phyloP scores from a whole-genome alignment of 306 rosid genomes.

The Medicago ruthenica region DNA sequence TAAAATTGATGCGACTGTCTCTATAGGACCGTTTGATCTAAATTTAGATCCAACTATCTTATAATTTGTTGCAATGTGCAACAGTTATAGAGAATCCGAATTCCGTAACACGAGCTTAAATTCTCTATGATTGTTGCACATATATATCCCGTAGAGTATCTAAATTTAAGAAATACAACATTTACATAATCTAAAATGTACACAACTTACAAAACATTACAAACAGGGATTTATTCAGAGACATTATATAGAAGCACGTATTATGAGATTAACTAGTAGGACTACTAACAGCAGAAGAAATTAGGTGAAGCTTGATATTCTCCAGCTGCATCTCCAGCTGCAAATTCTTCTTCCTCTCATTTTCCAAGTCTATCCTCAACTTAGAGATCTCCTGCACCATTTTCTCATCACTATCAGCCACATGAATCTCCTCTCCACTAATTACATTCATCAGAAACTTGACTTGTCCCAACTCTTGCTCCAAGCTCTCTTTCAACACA shows the following conservation, averaged over 20 bases:
- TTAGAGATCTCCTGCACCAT: slow-evolving; percentile 40
- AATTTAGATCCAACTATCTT: background rate
- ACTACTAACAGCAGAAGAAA: slow-evolving; percentile 1
- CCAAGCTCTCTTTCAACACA: slow-evolving; percentile 52
- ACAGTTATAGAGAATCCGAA: background rate
- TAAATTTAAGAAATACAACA: slow-evolving; percentile 1
- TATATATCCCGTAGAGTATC: background rate
- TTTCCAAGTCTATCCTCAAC: slow-evolving; percentile 41
- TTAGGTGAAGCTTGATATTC: slow-evolving; percentile 32
- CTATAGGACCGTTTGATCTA: background rate
- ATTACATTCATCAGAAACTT: slow-evolving; percentile 40
- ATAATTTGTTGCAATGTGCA: background rate
- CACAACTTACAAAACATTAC: background rate
- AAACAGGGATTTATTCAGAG: background rate
- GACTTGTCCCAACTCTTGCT: slow-evolving; percentile 45
- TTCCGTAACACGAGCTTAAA: background rate
- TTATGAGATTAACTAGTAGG: background rate
- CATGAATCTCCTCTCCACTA: slow-evolving; percentile 40
- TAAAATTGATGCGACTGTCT: background rate
- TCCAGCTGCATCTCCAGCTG: slow-evolving; percentile 47
- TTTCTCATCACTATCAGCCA: slow-evolving; percentile 17
- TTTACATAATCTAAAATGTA: background rate
- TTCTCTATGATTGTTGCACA: background rate
- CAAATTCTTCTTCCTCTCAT: slow-evolving; percentile 42
- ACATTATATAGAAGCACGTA: background rate